Conservation (phyloP, 768 basidiomycete species). For the Hygrophoropsis aurantiaca region DNA sequence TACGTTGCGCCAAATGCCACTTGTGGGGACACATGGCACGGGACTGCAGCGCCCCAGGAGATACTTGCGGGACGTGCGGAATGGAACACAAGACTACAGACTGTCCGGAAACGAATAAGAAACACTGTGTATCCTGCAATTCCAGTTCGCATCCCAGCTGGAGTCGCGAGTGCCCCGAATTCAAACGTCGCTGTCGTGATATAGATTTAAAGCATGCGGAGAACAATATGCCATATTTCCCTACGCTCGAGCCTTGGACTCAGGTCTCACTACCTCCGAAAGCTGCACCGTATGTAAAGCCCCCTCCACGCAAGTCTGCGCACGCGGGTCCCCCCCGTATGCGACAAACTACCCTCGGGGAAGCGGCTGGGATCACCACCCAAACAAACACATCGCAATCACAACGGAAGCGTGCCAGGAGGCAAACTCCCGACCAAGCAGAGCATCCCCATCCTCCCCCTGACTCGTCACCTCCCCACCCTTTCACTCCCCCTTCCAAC, state of each 20-base stretch:
- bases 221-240: conserved; percentile 14
- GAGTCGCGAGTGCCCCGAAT: conserved; percentile 9
- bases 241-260: conserved; percentile 10
- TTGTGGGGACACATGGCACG: conserved; percentile 1
- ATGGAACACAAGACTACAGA: neutral
- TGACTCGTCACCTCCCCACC: neutral
- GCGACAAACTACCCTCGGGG: neutral
- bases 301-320: neutral
- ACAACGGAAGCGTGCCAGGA: neutral
- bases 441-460: too few species aligned
- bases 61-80: conserved; percentile 1
- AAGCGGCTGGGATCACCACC: neutral
- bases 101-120: neutral
- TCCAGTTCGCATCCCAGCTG: conserved; percentile 3
- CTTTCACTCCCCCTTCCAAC: neutral
- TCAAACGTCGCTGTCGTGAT: neutral
- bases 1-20: neutral
- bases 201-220: conserved; percentile 3
- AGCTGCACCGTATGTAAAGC: neutral
- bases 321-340: neutral
- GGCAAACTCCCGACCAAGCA: too few species aligned
- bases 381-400: neutral
- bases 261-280: conserved; percentile 2
- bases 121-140: neutral
- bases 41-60: neutral